phyloP scores from a whole-genome alignment of 1,139 yeast species.

The Trichomonascaceae sp. region DNA sequence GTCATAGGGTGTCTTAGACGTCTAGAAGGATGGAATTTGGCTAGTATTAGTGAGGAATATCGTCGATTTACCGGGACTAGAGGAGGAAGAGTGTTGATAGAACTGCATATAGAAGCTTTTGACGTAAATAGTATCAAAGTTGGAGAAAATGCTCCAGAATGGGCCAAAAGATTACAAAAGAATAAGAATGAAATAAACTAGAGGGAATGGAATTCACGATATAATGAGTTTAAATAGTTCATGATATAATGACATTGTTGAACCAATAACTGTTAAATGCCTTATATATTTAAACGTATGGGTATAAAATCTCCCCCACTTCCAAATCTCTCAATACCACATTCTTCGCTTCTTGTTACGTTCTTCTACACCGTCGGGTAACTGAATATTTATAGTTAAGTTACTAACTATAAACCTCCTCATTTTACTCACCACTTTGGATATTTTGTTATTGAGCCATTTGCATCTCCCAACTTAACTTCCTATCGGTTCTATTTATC shows the following conservation, averaged over 20 bases:
- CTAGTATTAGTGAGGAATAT: slow-evolving; percentile 90
- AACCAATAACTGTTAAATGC: no score
- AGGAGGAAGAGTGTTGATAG: slow-evolving; percentile 89
- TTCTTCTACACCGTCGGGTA: background rate
- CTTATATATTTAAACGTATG: background rate
- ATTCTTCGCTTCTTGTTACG: background rate
- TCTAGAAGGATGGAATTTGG: slow-evolving; percentile 92
- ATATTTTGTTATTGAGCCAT: background rate
- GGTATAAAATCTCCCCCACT: no score
- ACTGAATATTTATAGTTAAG: background rate
- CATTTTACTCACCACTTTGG: background rate
- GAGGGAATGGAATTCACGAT: background rate
- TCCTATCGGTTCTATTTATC: background rate
- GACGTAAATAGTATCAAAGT: slow-evolving; percentile 50
- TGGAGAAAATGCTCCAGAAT: slow-evolving; percentile 44
- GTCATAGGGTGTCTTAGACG: slow-evolving; percentile 89
- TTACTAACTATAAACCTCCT: background rate
- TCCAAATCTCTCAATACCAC: no score
- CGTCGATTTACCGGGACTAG: slow-evolving; percentile 87
- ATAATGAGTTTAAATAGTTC: no score
- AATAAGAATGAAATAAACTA: background rate
- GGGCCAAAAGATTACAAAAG: slow-evolving; percentile 26
- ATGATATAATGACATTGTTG: background rate
- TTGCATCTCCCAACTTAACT: background rate
- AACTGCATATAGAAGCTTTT: slow-evolving; percentile 79